phyloP scores from a whole-genome alignment of 306 rosid genomes.

The Hippophae gyantsensis region DNA sequence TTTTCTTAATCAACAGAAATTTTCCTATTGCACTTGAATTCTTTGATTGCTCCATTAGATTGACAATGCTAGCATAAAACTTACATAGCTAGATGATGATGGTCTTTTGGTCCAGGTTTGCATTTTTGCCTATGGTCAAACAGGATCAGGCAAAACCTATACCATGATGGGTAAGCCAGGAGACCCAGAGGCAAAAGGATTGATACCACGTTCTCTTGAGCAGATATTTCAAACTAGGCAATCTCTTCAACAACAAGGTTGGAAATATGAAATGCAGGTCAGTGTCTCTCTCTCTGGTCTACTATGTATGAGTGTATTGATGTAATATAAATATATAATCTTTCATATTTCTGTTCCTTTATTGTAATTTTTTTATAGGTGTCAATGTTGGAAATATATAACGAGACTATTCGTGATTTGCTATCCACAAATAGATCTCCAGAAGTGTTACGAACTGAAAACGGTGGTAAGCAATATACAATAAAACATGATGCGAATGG shows the following conservation, averaged over 20 bases:
- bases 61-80: neutral
- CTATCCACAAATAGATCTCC: conserved; percentile 50
- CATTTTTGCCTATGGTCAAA: conserved; percentile 95
- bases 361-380: conserved; percentile 34
- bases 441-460: conserved; percentile 42
- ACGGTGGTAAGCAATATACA: conserved; percentile 73
- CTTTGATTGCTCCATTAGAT: conserved; percentile 1
- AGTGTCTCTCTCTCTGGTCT: conserved; percentile 9
- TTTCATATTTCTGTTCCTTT: conserved; percentile 3
- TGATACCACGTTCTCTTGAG: conserved; percentile 87
- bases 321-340: neutral
- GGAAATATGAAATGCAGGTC: conserved; percentile 99
- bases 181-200: conserved; percentile 60
- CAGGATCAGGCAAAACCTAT: conserved; percentile 97
- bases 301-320: neutral
- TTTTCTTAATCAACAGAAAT: too few relatives aligned
- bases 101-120: conserved; percentile 66
- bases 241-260: conserved; percentile 72
- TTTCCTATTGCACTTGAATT: neutral
- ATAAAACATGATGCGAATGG: conserved; percentile 83
- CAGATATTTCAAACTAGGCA: conserved; percentile 86
- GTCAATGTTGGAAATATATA: conserved; percentile 96
- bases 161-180: conserved; percentile 99
- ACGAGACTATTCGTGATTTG: conserved; percentile 84
- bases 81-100: conserved; percentile 7